A percentile compares a stretch with the other conserved stretches of the same genome.
phyloP scores from a whole-genome alignment of 148 eudicot species.

The Simmondsia chinensis region DNA sequence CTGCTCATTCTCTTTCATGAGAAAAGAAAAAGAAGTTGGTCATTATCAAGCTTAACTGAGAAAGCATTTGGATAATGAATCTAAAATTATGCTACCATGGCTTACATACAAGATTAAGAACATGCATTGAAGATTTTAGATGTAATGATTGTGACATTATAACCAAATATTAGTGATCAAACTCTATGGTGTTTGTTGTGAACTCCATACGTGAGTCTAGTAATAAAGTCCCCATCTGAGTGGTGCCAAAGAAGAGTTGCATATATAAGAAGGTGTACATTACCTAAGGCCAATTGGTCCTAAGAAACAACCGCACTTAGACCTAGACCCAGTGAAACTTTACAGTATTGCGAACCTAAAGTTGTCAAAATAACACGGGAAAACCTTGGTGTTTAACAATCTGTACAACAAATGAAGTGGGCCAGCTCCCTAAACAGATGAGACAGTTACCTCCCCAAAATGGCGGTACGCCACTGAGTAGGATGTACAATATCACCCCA shows the following conservation, averaged over 20 bases:
- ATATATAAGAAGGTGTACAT: neutral
- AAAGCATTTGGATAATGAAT: no score
- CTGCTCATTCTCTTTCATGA: constrained; percentile 80
- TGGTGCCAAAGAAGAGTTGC: neutral
- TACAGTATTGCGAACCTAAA: neutral
- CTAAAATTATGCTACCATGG: neutral
- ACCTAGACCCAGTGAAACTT: neutral
- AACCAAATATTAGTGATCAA: no score
- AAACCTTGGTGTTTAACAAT: neutral
- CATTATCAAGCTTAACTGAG: constrained; percentile 4
- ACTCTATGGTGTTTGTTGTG: no score
- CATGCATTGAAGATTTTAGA: constrained; percentile 1
- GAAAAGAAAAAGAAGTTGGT: constrained; percentile 5
- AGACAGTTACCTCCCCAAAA: constrained; percentile 81
- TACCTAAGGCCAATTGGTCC: no score
- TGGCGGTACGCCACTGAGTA: constrained; percentile 96
- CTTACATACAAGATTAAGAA: neutral
- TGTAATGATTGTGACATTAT: no score
- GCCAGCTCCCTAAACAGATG: neutral
- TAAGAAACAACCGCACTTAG: neutral
- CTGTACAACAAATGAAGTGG: neutral
- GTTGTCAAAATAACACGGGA: neutral
- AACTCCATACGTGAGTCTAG: no score
- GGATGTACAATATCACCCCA: constrained; percentile 87
- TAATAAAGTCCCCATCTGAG: no score